Evolutionary conservation across 164 flowering plant species (phyloP).

Genomic region (Vitis amurensis): DNA sequence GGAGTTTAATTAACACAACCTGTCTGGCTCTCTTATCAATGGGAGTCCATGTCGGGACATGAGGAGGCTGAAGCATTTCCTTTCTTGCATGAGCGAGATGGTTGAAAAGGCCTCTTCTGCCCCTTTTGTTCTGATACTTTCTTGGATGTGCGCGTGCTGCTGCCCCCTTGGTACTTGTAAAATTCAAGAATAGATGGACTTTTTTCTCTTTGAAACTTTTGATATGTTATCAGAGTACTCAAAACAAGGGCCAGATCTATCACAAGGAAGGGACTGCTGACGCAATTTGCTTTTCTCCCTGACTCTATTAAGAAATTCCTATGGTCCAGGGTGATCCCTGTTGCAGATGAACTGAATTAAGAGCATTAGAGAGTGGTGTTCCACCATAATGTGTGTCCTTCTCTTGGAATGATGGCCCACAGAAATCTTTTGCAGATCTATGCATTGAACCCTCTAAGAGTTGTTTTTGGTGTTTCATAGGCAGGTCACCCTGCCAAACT

Average conservation of each 20-base stretch:
- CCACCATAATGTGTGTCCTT: constrained; percentile 26
- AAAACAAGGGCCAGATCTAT: constrained; percentile 28
- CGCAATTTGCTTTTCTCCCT: constrained; percentile 69
- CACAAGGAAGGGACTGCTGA: constrained; percentile 45
- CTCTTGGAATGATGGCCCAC: constrained; percentile 21
- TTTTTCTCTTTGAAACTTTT: constrained; percentile 53
- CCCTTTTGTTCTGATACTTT: constrained; percentile 43
- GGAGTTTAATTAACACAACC: constrained; percentile 38
- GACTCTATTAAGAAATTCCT: constrained; percentile 78
- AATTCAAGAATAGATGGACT: constrained; percentile 82
- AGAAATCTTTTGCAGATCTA: constrained; percentile 21
- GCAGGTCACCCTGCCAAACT: constrained; percentile 18
- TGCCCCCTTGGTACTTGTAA: constrained; percentile 69
- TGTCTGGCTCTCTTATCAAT: constrained; percentile 72
- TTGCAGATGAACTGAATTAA: constrained; percentile 39
- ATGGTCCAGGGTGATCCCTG: constrained; percentile 85
- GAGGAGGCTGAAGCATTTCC: constrained; percentile 32
- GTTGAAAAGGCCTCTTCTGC: constrained; percentile 33
- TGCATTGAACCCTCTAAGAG: constrained; percentile 21
- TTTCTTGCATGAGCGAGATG: constrained; percentile 33
- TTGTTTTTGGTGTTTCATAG: constrained; percentile 19
- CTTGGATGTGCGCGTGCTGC: constrained; percentile 39
- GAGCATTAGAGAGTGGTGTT: constrained; percentile 58
- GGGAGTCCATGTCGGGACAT: constrained; percentile 55
- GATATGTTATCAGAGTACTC: constrained; percentile 30